Evolutionary conservation across 768 basidiomycete genomes (phyloP), one percentile per base, ranked within the genome.

Genomic region (Phanerochaete sordida): DNA sequence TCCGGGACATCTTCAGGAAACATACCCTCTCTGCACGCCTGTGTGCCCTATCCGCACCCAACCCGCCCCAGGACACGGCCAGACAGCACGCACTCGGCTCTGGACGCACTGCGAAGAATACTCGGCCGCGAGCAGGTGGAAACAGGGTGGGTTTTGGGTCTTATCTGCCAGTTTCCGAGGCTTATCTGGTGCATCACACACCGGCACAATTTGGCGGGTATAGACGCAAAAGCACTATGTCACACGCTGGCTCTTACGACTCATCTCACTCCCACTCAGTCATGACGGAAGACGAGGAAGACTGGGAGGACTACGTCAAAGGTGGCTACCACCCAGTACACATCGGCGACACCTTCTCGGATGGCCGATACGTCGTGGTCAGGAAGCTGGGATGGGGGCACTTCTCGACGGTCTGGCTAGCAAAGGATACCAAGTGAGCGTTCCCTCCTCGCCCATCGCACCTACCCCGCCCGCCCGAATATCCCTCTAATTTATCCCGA

Each of bases 331-430:
- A 93, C 69, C 91, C 94, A n/a, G 92, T 97, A 51, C 90, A 93
- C 73, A 93, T 98, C 62, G 94, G 95, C 65, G 95, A 98, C 74
- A 71, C 82, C 21, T 96, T 97, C 73, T 91, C 88, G 50, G 86
- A 92, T 62, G 91, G 84, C 11, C 80, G 97, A 39, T 99, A 98
- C 72, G 72, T 84, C 63, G 90, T 98, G 66, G 94, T 97, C 58
- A 79, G 96, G 62, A 99, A 99, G 74, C 86, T 99, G 11, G 96
- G 96, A 26, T 93, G 90, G 90, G 94, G 94, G 16, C 94, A 95
- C 72, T 96, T 95, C 72, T 92, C 90, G 1, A 96, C 94, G 0
- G 94, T 95, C 6, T 95, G 93, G 93, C 82, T 94, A 0, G 90
- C 92, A 26, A 86, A 82, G 66, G 93, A 94, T 71, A 78, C 77